Percentiles rank a stretch among this genome's conserved stretches.
Evolutionary conservation across 345 rosid genomes (phyloP).

Genomic region (Mangifera indica): DNA sequence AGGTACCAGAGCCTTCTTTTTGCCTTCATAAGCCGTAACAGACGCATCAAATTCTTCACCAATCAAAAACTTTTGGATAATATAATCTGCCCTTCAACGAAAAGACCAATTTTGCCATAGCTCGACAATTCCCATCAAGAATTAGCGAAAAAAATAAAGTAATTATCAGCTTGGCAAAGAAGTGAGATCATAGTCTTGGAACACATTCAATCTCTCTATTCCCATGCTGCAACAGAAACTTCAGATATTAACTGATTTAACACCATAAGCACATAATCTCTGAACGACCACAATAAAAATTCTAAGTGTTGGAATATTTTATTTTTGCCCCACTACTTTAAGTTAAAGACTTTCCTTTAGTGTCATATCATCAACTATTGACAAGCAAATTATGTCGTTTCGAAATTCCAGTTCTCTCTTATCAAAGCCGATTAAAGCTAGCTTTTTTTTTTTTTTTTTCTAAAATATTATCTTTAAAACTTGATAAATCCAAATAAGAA

Average conservation of each 20-base stretch:
- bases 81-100: constrained; percentile 38
- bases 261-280: constrained; percentile 2
- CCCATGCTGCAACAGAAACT: constrained; percentile 3
- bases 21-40: constrained; percentile 22
- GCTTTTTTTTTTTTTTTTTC: no score
- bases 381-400: no score
- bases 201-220: constrained; percentile 9
- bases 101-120: constrained; percentile 27
- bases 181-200: constrained; percentile 11
- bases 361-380: neutral
- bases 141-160: neutral
- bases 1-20: constrained; percentile 38
- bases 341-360: neutral
- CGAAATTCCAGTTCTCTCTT: neutral
- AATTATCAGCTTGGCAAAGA: constrained; percentile 3
- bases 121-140: constrained; percentile 18
- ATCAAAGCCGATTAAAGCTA: neutral
- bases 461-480: neutral
- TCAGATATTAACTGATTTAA: neutral
- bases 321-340: neutral
- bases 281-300: neutral
- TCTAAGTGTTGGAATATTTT: neutral
- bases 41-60: constrained; percentile 33
- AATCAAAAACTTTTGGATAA: neutral
- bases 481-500: neutral